These are phyloP conservation scores for Raddia guianensis DNA, from an alignment of 176 grass and related monocot genomes.

Conservation along the genomic window DNA sequence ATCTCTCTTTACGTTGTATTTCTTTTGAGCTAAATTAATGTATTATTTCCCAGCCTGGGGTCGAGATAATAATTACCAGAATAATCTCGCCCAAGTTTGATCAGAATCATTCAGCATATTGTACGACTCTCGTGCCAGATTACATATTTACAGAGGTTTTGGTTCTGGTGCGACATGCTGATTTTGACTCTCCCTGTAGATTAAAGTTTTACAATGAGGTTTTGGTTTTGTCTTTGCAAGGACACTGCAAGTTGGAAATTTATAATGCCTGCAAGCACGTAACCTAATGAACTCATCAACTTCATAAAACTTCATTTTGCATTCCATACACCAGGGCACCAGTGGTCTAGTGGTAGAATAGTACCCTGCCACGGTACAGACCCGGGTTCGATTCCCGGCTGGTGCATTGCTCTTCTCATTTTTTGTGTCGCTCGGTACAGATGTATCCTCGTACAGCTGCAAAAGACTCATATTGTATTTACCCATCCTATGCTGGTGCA, in stretches of 20 bases:
- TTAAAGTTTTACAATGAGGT: too few relatives aligned
- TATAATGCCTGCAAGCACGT: not conserved
- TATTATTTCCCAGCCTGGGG: constrained; percentile 41
- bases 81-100: constrained; percentile 46
- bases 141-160: constrained; percentile 6
- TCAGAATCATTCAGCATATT: constrained; percentile 2
- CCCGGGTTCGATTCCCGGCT: constrained; percentile 67
- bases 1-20: constrained; percentile 56
- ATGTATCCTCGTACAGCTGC: too few relatives aligned
- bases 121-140: not conserved
- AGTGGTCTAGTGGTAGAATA: constrained; percentile 85
- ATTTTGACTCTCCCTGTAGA: too few relatives aligned
- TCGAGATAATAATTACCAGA: constrained; percentile 34
- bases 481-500: too few relatives aligned
- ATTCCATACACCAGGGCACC: not conserved
- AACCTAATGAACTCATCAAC: too few relatives aligned
- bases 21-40: constrained; percentile 50
- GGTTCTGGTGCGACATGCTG: not conserved
- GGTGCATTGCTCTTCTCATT: not conserved
- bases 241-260: not conserved
- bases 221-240: too few relatives aligned
- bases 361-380: constrained; percentile 84
- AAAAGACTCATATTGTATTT: too few relatives aligned
- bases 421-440: not conserved
- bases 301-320: too few relatives aligned